Evolutionary conservation across 331 rosid genomes (phyloP), one percentile per base, ranked within the genome.

Genomic region (Erythrophleum ivorense): DNA sequence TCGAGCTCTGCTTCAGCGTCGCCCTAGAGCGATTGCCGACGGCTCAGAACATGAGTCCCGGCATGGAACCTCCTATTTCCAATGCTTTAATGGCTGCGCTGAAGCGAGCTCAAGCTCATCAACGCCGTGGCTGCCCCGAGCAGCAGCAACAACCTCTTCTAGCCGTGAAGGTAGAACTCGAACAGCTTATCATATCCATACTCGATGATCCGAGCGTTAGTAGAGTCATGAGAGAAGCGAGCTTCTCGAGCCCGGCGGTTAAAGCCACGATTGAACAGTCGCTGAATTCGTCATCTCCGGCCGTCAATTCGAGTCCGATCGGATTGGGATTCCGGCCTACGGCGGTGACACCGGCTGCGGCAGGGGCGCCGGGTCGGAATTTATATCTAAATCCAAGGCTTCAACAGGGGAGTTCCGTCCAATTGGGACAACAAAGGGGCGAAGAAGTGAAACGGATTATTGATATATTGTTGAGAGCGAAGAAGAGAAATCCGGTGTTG

Each of bases 201-300:
- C 98, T 96, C 15, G 99, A 96, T 40, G 99, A 96, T 80, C 98
- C 99, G 0, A 96, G 98, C 77, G 98, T 96, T 0, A 96, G 99
- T 81, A 86, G 99, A 64, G 99, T 96, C 48, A 96, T 96, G 99
- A 81, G 99, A 4, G 99, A 96, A n/a, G 99, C 99, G 2, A 96
- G 98, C 57, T 96, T 96, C 50, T 94, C 99, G 0, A 92, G 97
- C 59, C 99, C 99, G 0, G 98, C 99, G 0, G 98, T 96, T 2
- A 96, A 96, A 49, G 91, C 97, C 38, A 91, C 98, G 7, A 96
- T 96, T 65, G 99, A 94, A 49, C 95, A 94, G 63, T 88, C 99
- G 2, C 79, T 96, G 10, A 92, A 90, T 85, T 86, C 94, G 4
- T 81, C 86, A 0, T 70, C 97, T 24, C 10, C 91, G 29, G 64